Conservation (phyloP, 139 green algal species). For the Chlamydomonas sphaeroides region DNA sequence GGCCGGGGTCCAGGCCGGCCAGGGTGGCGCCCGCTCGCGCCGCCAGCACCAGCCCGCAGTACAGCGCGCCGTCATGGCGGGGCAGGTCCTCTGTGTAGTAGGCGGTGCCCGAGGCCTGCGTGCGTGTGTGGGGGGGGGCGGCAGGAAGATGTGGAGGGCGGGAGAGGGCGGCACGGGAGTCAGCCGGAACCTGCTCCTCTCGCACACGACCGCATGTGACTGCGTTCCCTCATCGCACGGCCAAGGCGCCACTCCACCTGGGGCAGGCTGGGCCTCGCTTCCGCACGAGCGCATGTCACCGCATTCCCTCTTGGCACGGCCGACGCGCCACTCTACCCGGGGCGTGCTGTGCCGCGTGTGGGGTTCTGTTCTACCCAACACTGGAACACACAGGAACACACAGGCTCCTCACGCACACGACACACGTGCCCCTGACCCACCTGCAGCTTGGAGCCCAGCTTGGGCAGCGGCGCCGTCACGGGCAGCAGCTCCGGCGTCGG, state of each 20-base stretch:
- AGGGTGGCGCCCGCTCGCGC: conserved; percentile 35
- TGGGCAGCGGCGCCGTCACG: conserved; percentile 53
- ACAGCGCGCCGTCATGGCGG: conserved; percentile 45
- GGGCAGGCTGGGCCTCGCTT: no score
- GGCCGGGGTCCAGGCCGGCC: conserved; percentile 13
- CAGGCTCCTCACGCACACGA: background rate
- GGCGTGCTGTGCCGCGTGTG: no score
- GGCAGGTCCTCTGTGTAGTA: conserved; percentile 69
- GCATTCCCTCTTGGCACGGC: no score
- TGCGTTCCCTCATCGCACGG: no score
- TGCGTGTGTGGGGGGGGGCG: background rate
- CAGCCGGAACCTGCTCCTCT: background rate
- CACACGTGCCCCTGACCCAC: conserved; percentile 31
- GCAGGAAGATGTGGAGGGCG: no score
- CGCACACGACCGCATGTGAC: background rate
- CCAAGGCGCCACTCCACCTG: no score
- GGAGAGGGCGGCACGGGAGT: background rate
- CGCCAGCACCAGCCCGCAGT: conserved; percentile 60
- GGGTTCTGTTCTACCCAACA: no score
- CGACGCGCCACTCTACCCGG: no score
- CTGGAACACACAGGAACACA: no score
- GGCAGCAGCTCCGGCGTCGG: conserved; percentile 35
- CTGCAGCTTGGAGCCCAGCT: conserved; percentile 61
- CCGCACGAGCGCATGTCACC: no score
- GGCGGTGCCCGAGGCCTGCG: conserved; percentile 69